Conservation (phyloP, 2,329 filamentous ascomycete genomes). For the Bipolaris gigantea region DNA sequence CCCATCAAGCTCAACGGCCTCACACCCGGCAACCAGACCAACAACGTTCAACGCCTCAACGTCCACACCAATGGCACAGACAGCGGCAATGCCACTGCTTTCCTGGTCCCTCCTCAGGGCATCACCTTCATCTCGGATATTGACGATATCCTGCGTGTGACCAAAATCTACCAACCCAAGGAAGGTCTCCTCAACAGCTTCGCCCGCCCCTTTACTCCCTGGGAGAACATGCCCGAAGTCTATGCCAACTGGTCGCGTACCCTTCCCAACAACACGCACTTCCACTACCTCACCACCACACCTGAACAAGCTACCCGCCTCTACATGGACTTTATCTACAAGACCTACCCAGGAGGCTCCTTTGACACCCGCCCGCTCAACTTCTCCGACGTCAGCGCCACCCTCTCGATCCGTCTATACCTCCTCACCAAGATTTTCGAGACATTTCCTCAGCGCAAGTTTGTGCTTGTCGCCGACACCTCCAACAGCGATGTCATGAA, state of each 20-base stretch:
- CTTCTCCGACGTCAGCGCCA: slow-evolving; percentile 74
- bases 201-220: slow-evolving; percentile 67
- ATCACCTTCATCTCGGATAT: slow-evolving; percentile 76
- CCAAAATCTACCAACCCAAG: slow-evolving; percentile 76
- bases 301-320: slow-evolving; percentile 76
- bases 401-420: slow-evolving; percentile 69
- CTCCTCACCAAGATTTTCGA: slow-evolving; percentile 72
- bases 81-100: slow-evolving; percentile 74
- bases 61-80: slow-evolving; percentile 66
- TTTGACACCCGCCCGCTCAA: slow-evolving; percentile 76
- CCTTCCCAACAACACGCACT: slow-evolving; percentile 66
- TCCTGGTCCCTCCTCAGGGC: slow-evolving; percentile 70
- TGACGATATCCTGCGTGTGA: slow-evolving; percentile 78
- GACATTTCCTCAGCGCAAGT: slow-evolving; percentile 74
- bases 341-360: slow-evolving; percentile 73
- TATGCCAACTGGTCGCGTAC: slow-evolving; percentile 74
- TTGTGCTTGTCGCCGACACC: slow-evolving; percentile 75
- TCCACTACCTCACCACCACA: slow-evolving; percentile 80
- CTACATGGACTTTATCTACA: slow-evolving; percentile 80
- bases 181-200: slow-evolving; percentile 78
- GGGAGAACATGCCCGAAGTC: slow-evolving; percentile 79
- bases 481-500: slow-evolving; percentile 77
- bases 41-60: slow-evolving; percentile 67
- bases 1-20: slow-evolving; percentile 60
- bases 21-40: slow-evolving; percentile 65